Evolutionary conservation across 1,284 basidiomycete genomes (phyloP).

Genomic region (Malassezia slooffiae): DNA sequence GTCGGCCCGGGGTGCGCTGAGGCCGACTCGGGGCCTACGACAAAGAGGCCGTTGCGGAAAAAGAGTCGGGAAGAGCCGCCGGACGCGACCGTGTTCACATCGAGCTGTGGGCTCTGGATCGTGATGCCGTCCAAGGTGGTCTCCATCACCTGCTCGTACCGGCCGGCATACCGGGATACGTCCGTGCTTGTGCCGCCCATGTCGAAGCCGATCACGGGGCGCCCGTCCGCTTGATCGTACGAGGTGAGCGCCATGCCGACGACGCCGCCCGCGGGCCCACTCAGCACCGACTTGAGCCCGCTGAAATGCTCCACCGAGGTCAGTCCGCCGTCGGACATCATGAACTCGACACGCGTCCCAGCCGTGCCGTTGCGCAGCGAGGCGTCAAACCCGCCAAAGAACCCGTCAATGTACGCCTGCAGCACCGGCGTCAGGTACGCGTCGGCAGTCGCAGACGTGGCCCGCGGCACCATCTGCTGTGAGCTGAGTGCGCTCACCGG

Average conservation of each 20-base stretch:
- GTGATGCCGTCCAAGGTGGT: constrained; percentile 81
- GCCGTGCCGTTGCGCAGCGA: constrained; percentile 52
- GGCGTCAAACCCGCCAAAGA: constrained; percentile 75
- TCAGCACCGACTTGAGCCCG: constrained; percentile 75
- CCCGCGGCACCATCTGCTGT: constrained; percentile 80
- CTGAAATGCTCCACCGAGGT: constrained; percentile 73
- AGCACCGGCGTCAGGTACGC: constrained; percentile 91
- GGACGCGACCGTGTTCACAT: constrained; percentile 45
- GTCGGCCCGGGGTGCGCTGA: constrained; percentile 42
- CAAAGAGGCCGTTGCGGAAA: constrained; percentile 42
- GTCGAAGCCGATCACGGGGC: constrained; percentile 56
- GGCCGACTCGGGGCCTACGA: constrained; percentile 41
- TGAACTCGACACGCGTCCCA: constrained; percentile 43
- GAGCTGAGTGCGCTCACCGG: too few species aligned
- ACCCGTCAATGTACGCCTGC: constrained; percentile 74
- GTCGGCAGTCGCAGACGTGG: constrained; percentile 82
- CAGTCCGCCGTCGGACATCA: constrained; percentile 58
- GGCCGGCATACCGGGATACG: constrained; percentile 73
- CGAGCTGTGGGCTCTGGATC: constrained; percentile 68
- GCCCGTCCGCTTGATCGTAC: constrained; percentile 59
- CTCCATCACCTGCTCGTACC: constrained; percentile 78
- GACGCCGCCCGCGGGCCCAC: constrained; percentile 77
- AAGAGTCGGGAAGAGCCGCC: constrained; percentile 41
- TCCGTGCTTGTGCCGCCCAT: constrained; percentile 71
- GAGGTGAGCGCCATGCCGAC: constrained; percentile 75